phyloP scores from a whole-genome alignment of 495 filamentous ascomycete species.

The Astrocystis sublimbata region DNA sequence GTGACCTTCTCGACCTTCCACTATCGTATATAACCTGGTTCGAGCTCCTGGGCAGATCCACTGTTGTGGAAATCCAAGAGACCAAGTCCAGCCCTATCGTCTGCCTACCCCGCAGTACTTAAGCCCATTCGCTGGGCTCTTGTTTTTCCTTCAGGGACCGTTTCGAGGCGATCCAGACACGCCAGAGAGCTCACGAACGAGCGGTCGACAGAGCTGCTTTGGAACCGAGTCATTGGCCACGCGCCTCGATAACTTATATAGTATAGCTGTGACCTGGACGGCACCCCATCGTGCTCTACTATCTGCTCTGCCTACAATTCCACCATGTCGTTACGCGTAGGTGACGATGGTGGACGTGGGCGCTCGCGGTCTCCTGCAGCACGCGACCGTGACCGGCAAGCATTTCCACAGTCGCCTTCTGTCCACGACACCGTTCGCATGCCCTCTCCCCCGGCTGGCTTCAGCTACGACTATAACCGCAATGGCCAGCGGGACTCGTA shows the following conservation, averaged over 20 bases:
- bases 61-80: constrained; percentile 9
- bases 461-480: constrained; percentile 35
- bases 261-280: not conserved
- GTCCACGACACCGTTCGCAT: constrained; percentile 52
- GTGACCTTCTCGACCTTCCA: constrained; percentile 9
- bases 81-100: constrained; percentile 10
- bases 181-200: constrained; percentile 2
- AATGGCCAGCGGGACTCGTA: constrained; percentile 36
- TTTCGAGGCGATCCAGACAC: not conserved
- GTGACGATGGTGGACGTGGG: constrained; percentile 57
- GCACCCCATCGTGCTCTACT: not conserved
- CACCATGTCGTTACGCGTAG: constrained; percentile 54
- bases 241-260: constrained; percentile 1
- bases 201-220: not conserved
- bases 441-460: constrained; percentile 40
- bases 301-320: too few species aligned
- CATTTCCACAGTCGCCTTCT: constrained; percentile 36
- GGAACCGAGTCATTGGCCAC: not conserved
- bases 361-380: constrained; percentile 60
- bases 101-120: constrained; percentile 21
- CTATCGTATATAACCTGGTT: not conserved
- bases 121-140: constrained; percentile 9
- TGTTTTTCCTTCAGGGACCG: constrained; percentile 2
- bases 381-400: constrained; percentile 46
- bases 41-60: constrained; percentile 12